Conservation (phyloP, 1,139 yeast species). For the Debaryomycetaceae sp. region DNA sequence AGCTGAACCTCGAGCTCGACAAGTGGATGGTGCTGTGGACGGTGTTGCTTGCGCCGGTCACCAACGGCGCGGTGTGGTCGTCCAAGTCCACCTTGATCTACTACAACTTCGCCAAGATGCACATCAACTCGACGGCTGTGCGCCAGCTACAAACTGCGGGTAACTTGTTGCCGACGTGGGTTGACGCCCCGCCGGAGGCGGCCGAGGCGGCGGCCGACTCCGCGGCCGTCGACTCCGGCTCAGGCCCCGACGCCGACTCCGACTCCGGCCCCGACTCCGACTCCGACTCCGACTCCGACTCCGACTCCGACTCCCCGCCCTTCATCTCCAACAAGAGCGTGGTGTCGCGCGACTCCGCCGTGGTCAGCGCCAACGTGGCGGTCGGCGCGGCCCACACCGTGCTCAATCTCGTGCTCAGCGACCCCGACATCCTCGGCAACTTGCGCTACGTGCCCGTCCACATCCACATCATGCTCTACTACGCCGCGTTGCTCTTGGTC, state of each 20-base stretch:
- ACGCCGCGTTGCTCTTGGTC: slow-evolving; percentile 56
- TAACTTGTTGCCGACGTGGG: slow-evolving; percentile 38
- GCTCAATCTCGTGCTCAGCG: slow-evolving; percentile 53
- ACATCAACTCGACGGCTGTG: slow-evolving; percentile 57
- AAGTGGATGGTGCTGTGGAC: slow-evolving; percentile 85
- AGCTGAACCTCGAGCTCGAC: slow-evolving; percentile 61
- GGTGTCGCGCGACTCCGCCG: slow-evolving; percentile 32
- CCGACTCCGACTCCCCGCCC: slow-evolving; percentile 28
- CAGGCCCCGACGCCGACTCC: no score
- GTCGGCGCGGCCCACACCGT: slow-evolving; percentile 63
- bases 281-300: slow-evolving; percentile 21
- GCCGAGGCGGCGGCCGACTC: no score
- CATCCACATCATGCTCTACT: slow-evolving; percentile 66
- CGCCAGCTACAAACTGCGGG: slow-evolving; percentile 39
- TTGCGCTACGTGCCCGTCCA: slow-evolving; percentile 67
- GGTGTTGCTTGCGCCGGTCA: slow-evolving; percentile 57
- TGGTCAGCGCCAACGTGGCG: slow-evolving; percentile 46
- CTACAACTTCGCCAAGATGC: slow-evolving; percentile 74
- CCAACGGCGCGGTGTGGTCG: slow-evolving; percentile 63
- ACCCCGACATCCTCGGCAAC: slow-evolving; percentile 53
- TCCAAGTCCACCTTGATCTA: slow-evolving; percentile 66
- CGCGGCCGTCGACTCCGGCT: no score
- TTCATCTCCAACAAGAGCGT: slow-evolving; percentile 35
- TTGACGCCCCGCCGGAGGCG: slow-evolving; percentile 12
- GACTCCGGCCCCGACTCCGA: no score